Evolutionary conservation across 2,329 filamentous ascomycete genomes (phyloP), one percentile per base, ranked within the genome.

Genomic region (Aspergillus candidus): DNA sequence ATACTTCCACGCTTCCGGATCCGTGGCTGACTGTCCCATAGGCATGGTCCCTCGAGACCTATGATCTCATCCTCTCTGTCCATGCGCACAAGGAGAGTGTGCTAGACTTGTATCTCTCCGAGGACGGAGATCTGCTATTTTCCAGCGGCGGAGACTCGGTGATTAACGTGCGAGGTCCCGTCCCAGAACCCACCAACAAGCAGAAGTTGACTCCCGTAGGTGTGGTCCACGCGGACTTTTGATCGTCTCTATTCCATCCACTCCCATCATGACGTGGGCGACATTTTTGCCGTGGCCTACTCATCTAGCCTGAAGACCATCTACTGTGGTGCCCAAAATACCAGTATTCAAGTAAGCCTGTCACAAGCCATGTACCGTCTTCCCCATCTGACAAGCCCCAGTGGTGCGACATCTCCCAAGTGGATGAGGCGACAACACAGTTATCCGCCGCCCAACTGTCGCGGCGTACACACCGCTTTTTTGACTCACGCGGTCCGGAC

Each of bases 281-380:
- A 98, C 69, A 82, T 98, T 47, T 97, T 97, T 65, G 94, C 88
- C 55, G 83, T 95, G n/a, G 85, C 84, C 1, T 96, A 94, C 66
- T 95, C 89, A 4, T 72, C 81, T 6, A 77, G 82, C 53, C 75
- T 88, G 57, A 79, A 91, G 54, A 94, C 86, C 0, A 77, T 95
- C 4, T 97, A 95, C 64, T 79, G 95, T 35, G 93, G 93, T 45
- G 88, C 89, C 1, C 93, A 97, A 62, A 96, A 97, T 61, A 93
- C 89, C 6, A 88, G 85, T 32, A 93, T 96, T 41, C 90, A 95
- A 61, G 74, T 76, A 66, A 33, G 46, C 22, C 27, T 11, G n/a
- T 11, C 13, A 11, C 30, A 11, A n/a, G 12, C 32, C 36, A 10
- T 27, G n/a, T 31, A 8, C 14, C n/a, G 11, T 11, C 13, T 14